Evolutionary conservation across 139 green algal species (phyloP), one percentile per base, ranked within the genome.

Genomic region (Picochlorum sp.): DNA sequence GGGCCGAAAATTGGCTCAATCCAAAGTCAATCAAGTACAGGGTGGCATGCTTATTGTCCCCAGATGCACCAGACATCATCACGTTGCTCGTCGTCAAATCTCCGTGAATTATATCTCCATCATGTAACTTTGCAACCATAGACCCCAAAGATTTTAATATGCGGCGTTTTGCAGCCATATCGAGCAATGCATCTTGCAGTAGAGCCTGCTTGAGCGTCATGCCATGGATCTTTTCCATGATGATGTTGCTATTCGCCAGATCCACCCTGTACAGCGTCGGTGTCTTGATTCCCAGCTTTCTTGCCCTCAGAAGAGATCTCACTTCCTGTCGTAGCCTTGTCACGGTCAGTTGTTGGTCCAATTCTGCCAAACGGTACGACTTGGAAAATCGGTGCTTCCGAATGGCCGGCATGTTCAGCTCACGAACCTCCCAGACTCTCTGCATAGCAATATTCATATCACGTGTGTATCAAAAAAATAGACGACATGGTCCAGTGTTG

Each of bases 71-170:
- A 34, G 57, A 32, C 23, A 96, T 62, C 34, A 97, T 67, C 61
- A 97, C 81, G 66, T 96, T 94, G 62, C 69, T 88, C 30, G 88
- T 91, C 21, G 89, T 92, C n/a, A 97, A 79, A 76, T 95, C 84
- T 37, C 91, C 90, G 65, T 96, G 91, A 21, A 96, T 76, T 57
- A 96, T 57, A 24, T 82, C 82, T 14, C 85, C 90, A 73, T 97
- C 91, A 62, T 97, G 91, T 61, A 97, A 41, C 34, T 49, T 60
- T 1, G 91, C 90, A 18, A 97, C 57, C 6, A 63, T 30, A 7
- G 38, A 28, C 2, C 90, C 90, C 9, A 97, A 79, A 26, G 72
- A 58, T 4, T 41, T 15, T 60, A 87, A 54, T 30, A 92, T 21
- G 24, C 2, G 28, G 8, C 77, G 28, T 16, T 78, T 50, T 24